These are phyloP conservation scores for Clitopilus hobsonii DNA, from an alignment of 768 basidiomycete species.

Conservation along the genomic window DNA sequence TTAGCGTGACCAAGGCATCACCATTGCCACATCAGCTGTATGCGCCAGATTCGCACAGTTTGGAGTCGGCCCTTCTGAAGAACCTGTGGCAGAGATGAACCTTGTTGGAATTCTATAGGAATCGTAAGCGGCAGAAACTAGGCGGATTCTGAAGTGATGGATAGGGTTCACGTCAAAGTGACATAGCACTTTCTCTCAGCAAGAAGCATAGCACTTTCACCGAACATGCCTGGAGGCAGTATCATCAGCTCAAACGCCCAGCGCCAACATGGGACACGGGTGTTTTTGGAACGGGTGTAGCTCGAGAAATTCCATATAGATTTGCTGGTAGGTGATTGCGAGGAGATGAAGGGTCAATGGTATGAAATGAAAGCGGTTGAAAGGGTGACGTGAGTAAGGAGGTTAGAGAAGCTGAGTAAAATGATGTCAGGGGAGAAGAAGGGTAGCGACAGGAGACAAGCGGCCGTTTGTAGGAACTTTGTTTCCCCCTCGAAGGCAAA, in stretches of 20 bases:
- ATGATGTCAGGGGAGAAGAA: not conserved
- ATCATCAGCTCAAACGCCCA: not conserved
- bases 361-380: too few species aligned
- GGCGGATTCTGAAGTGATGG: not conserved
- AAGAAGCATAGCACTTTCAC: not conserved
- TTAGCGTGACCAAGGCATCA: not conserved
- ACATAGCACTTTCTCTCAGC: not conserved
- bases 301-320: not conserved
- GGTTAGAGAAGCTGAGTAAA: not conserved
- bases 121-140: not conserved
- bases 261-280: not conserved
- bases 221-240: not conserved
- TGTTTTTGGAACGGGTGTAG: not conserved
- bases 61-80: not conserved
- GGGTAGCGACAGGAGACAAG: not conserved
- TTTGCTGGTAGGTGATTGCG: not conserved
- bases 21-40: not conserved
- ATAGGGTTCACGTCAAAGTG: not conserved
- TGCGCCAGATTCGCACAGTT: not conserved
- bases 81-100: not conserved
- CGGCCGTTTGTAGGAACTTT: not conserved
- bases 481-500: too few species aligned
- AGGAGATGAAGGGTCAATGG: not conserved
- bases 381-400: too few species aligned
- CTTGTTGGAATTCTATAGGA: not conserved